Base-by-base conservation (phyloP, 331 rosid species). In the Phaseolus coccineus region DNA sequence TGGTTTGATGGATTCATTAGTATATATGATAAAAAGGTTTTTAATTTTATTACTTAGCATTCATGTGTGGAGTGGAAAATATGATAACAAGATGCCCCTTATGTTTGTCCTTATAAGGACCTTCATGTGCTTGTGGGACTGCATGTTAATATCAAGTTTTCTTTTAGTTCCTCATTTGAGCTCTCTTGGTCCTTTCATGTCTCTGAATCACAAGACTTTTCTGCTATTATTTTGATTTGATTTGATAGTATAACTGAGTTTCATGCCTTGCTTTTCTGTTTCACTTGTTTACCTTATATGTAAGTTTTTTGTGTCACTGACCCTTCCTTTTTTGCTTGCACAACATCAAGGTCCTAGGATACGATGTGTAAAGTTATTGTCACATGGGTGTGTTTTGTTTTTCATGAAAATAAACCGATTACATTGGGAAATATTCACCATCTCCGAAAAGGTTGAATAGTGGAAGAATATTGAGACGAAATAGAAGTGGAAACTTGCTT, bases 371-470 rank as follows among this genome's bases (percentile, higher is more conserved):
- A 30, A 9, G 53, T 33, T 22, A 58, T 28, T 4, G 53, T 42
- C 81, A 79, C 40, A 11, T 67, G 69, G 22, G 12, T 55, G 27
- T 77, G 69, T 77, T 53, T 69, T 57, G 52, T 69, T 78, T 57
- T 8, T 5, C 69, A 66, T 68, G 16, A 7, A 66, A 67, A 77
- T 39, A 66, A 39, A 67, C 39, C 67, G 75, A 52, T 25, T 15
- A 35, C 40, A 46, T 77, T 25, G 10, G 53, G 15, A 77, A 77
- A 48, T 35, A 51, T 51, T 51, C 53, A 64, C 52, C 71, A 77
- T 25, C 31, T 24, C 44, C 13, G 4, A 53, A 77, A 76, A 67
- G 9, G 33, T 4, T 57, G 4, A 37, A 64, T 42, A 76, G 7
- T 37, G 37, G 53, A 13, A 9, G 27, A 50, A 64, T 35, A 64